A percentile compares a stretch with the other conserved stretches of the same genome.
Conservation (phyloP, 768 basidiomycete species). For the Hemileccinum rubropunctum region DNA sequence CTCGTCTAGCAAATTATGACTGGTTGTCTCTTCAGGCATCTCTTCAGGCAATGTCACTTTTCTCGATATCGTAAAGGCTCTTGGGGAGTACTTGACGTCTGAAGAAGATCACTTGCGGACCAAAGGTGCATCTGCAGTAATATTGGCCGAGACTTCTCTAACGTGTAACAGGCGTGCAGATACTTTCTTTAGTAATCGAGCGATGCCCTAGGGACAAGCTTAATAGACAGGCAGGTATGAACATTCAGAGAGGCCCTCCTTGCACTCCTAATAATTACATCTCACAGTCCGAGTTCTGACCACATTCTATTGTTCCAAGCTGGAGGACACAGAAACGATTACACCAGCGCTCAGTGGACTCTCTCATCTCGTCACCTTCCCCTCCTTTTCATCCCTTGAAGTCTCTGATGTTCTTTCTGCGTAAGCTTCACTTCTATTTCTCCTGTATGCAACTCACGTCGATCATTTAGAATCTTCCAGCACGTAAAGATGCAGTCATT, state of each 20-base stretch:
- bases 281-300: slow-evolving; percentile 74
- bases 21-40: slow-evolving; percentile 38
- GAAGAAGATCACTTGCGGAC: slow-evolving; percentile 76
- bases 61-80: slow-evolving; percentile 77
- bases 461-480: slow-evolving; percentile 55
- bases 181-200: slow-evolving; percentile 71
- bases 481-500: slow-evolving; percentile 81
- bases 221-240: slow-evolving; percentile 79
- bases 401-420: slow-evolving; percentile 54
- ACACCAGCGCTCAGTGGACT: slow-evolving; percentile 81
- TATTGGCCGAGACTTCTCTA: background rate
- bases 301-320: slow-evolving; percentile 79
- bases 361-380: slow-evolving; percentile 56
- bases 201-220: slow-evolving; percentile 59
- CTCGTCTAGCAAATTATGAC: background rate
- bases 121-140: slow-evolving; percentile 56
- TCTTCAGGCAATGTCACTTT: slow-evolving; percentile 57
- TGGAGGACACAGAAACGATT: slow-evolving; percentile 83
- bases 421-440: slow-evolving; percentile 40
- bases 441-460: background rate
- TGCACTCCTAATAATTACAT: background rate
- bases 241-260: background rate
- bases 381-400: slow-evolving; percentile 64
- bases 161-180: slow-evolving; percentile 64
- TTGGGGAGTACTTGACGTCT: slow-evolving; percentile 85